Evolutionary conservation across 768 basidiomycete genomes (phyloP).

Genomic region (Leccinum boreale): DNA sequence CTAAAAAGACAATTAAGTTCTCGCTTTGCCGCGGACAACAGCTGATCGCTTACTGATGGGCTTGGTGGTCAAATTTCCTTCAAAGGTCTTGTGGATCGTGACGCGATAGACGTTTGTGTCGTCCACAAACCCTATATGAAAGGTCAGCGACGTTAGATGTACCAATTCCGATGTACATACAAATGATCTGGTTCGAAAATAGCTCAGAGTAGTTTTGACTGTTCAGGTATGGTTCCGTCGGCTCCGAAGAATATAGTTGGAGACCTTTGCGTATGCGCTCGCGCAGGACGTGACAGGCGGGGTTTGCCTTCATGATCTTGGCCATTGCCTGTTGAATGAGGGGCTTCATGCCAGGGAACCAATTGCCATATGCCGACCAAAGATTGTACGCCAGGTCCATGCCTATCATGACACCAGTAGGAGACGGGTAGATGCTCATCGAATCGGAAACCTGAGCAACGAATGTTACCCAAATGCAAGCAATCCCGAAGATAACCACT

Average conservation of each 20-base stretch:
- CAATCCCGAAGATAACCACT: conserved; percentile 21
- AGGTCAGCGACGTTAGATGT: conserved; percentile 4
- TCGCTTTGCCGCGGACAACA: neutral
- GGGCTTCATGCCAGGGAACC: conserved; percentile 99
- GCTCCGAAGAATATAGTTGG: conserved; percentile 97
- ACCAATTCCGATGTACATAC: conserved; percentile 36
- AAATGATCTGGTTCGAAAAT: conserved; percentile 98
- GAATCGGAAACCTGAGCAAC: conserved; percentile 76
- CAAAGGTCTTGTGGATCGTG: conserved; percentile 99
- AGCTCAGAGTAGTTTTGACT: conserved; percentile 97
- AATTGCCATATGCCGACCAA: conserved; percentile 98
- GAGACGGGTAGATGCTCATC: conserved; percentile 99
- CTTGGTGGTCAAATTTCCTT: conserved; percentile 99
- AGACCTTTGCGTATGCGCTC: conserved; percentile 99
- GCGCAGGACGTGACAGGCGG: conserved; percentile 93
- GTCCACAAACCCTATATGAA: conserved; percentile 88
- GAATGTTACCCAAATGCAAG: conserved; percentile 5
- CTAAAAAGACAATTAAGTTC: conserved; percentile 32
- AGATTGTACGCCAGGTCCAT: conserved; percentile 98
- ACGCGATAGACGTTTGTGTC: conserved; percentile 99
- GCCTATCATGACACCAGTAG: conserved; percentile 97
- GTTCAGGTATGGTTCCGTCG: conserved; percentile 98
- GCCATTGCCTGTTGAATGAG: conserved; percentile 98
- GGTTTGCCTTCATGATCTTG: conserved; percentile 99
- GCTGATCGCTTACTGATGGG: conserved; percentile 71